Percentiles rank a stretch among this genome's conserved stretches.
These are phyloP conservation scores for Geotrichum phurueaensis DNA, from an alignment of 1,139 yeast genomes.

Conservation along the genomic window DNA sequence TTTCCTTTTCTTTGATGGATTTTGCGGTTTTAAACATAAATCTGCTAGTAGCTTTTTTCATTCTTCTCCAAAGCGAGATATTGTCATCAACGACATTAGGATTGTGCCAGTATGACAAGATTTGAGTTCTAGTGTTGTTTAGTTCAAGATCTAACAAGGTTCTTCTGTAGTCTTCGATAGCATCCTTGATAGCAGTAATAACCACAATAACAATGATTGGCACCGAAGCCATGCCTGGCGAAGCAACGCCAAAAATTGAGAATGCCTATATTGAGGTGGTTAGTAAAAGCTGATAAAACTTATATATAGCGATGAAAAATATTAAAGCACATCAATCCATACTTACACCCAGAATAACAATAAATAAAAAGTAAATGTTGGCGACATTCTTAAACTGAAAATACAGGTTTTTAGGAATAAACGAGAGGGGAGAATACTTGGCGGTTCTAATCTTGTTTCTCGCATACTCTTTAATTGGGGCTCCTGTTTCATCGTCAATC, in stretches of 20 bases:
- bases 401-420: conserved; percentile 75
- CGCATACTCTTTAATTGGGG: conserved; percentile 55
- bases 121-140: conserved; percentile 79
- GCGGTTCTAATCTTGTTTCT: conserved; percentile 94
- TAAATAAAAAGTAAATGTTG: conserved; percentile 73
- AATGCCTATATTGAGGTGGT: conserved; percentile 37
- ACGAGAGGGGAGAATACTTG: conserved; percentile 84
- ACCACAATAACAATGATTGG: conserved; percentile 89
- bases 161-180: conserved; percentile 87
- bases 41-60: conserved; percentile 48
- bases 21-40: conserved; percentile 24
- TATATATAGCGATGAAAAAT: conserved; percentile 37
- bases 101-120: conserved; percentile 63
- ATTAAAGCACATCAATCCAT: conserved; percentile 30
- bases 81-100: conserved; percentile 69
- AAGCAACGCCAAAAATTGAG: conserved; percentile 83
- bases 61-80: conserved; percentile 58
- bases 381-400: conserved; percentile 87
- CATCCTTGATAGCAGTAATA: conserved; percentile 87
- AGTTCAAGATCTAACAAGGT: conserved; percentile 74
- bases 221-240: conserved; percentile 85
- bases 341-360: conserved; percentile 62
- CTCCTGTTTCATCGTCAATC: conserved; percentile 53
- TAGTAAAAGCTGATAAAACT: conserved; percentile 48
- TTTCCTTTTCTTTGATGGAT: conserved; percentile 1